Base-by-base conservation (phyloP, 2,329 filamentous ascomycete species). In the Ceratocystis albifundus region DNA sequence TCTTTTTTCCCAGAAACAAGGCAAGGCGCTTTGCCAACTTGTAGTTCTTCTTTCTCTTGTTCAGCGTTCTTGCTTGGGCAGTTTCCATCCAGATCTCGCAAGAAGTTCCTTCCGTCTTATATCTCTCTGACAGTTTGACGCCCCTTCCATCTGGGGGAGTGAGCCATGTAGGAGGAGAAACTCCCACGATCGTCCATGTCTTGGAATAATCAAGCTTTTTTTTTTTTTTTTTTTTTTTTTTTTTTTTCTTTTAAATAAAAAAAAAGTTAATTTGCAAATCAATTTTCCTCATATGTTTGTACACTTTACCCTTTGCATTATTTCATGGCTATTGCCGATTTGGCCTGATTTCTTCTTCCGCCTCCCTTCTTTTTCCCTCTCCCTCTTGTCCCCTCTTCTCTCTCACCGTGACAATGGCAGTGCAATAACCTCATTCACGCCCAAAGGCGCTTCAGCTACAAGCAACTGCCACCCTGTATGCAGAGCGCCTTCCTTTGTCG, bases 391-490 rank as follows among this genome's bases (percentile, higher is more conserved):
- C 15, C 25, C 22, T 44, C 41, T 41, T 41, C 22, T 61, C 15
- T 45, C 32, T 57, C 53, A 57, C 53, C 22, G 53, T 57, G 53
- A 25, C 53, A 57, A 57, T 57, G 53, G 53, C 22, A 30, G 53
- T 57, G 53, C 53, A 57, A 57, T n/a, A 57, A 32, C 53, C 53
- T 32, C 53, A 57, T 57, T 57, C 53, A 57, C 53, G 53, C 53
- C 53, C 32, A 57, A 57, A 57, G 53, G 28, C 53, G 53, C 53
- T 57, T 57, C 53, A 57, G 53, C 53, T 57, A 28, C 25, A 57
- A 57, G 53, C 53, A 57, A 57, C 53, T 57, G 53, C 53, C 53
- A 28, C 53, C 53, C 15, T 57, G 53, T 17, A 57, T 57, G 53
- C 53, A 30, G 53, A 30, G 53, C 53, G 30, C 53, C 53, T 57